Evolutionary conservation across 2,329 filamentous ascomycete genomes (phyloP).

Genomic region (Penicillium sp.): DNA sequence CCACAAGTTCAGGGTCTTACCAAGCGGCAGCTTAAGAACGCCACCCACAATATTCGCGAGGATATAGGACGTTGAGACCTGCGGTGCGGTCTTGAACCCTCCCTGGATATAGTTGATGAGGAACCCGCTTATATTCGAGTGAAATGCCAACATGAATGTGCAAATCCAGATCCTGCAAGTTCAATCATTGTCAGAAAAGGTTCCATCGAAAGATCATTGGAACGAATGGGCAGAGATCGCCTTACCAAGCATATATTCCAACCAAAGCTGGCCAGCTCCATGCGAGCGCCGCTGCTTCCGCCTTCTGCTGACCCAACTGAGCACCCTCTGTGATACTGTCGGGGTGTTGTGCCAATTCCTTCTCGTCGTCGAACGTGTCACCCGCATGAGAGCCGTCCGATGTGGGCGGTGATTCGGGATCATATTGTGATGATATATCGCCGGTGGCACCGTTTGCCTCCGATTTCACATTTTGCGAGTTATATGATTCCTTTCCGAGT

Average conservation of each 20-base stretch:
- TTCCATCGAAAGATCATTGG: background rate
- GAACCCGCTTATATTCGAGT: slow-evolving; percentile 43
- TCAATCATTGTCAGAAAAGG: slow-evolving; percentile 1
- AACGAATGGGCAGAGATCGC: background rate
- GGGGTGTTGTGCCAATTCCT: slow-evolving; percentile 16
- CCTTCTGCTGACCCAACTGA: slow-evolving; percentile 31
- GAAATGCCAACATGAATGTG: slow-evolving; percentile 49
- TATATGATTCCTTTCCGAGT: background rate
- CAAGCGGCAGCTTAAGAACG: slow-evolving; percentile 60
- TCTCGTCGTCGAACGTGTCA: slow-evolving; percentile 22
- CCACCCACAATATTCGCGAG: slow-evolving; percentile 58
- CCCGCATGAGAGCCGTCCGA: background rate
- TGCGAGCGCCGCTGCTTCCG: slow-evolving; percentile 44
- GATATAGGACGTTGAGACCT: slow-evolving; percentile 53
- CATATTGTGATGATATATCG: background rate
- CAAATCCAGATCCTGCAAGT: slow-evolving; percentile 45
- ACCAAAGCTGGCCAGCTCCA: slow-evolving; percentile 40
- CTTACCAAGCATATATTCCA: slow-evolving; percentile 39
- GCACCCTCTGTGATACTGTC: slow-evolving; percentile 17
- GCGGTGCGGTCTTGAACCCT: slow-evolving; percentile 53
- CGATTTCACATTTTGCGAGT: background rate
- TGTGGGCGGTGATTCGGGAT: background rate
- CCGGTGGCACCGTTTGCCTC: background rate
- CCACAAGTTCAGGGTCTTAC: slow-evolving; percentile 63
- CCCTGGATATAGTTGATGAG: slow-evolving; percentile 54